Evolutionary conservation across 129 eudicot genomes (phyloP), one percentile per base, ranked within the genome.

Genomic region (Lactuca sativa): DNA sequence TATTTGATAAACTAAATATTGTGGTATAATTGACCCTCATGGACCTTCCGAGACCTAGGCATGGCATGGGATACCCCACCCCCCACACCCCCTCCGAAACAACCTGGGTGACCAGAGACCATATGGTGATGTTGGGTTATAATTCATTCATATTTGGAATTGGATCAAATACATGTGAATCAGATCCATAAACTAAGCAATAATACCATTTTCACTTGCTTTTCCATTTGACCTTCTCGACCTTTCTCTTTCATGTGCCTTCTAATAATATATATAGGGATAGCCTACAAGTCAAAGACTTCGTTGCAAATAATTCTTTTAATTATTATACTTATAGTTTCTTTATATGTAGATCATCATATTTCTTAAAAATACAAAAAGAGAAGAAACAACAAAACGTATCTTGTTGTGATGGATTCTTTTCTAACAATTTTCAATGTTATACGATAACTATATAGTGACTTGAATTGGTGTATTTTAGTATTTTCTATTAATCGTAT

Each of bases 151-250:
- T 33, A 57, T 16, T 58, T 33, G 73, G 47, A 71, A 43, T 71
- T 58, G 51, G 51, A 74, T 74, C 59, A 74, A 66, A 56, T 56
- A 68, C 79, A 75, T 75, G 79, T 75, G 79, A 59, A 59, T 66
- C 48, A 75, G 79, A 75, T 75, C 79, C 79, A 66, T 75, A 75
- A 75, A 75, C 74, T 47, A 34, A 57, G 79, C 73, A 64, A 64
- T 51, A 66, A 67, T 21, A 66, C 33, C 66, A 66, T 44, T 43
- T 74, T 74, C 64, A 74, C 65, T 74, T 66, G 62, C 69, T 25
- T 62, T 16, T 57, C 59, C 52, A 67, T 41, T 65, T 74, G 78
- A 66, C 78, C 67, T 56, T 56, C 72, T 64, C 7, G 47, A 4
- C 37, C 59, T 71, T 60, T 59, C 44, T 64, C 40, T 44, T 44